Percentiles rank a stretch among this genome's conserved stretches.
Conservation (phyloP, 805 yeast species). For the Blastobotrys peoriensis region DNA sequence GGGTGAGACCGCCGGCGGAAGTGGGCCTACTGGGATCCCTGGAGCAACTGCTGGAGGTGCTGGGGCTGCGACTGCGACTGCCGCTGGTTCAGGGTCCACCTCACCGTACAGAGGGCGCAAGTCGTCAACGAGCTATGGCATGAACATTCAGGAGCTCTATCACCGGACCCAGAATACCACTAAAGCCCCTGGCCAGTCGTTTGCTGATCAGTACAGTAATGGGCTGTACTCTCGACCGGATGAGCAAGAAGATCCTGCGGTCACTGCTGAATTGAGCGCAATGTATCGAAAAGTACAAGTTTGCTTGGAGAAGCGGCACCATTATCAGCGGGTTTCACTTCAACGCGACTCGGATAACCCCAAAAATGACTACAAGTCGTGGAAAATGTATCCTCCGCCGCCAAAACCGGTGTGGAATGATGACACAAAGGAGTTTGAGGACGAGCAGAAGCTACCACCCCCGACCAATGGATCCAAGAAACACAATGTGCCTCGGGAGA, state of each 20-base stretch:
- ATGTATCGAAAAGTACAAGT: conserved; percentile 34
- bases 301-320: conserved; percentile 69
- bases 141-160: not conserved
- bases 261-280: conserved; percentile 29
- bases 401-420: conserved; percentile 84
- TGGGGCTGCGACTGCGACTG: conserved; percentile 1
- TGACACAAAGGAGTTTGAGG: conserved; percentile 46
- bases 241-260: conserved; percentile 27
- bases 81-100: conserved; percentile 7
- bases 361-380: conserved; percentile 59
- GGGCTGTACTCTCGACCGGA: conserved; percentile 16
- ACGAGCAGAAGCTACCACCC: conserved; percentile 19
- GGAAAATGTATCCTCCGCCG: conserved; percentile 89
- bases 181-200: conserved; percentile 7
- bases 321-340: conserved; percentile 62
- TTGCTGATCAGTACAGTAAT: conserved; percentile 24
- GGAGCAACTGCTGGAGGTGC: no score
- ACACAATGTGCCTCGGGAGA: conserved; percentile 16
- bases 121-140: not conserved
- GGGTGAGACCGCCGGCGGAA: not conserved
- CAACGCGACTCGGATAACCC: conserved; percentile 81
- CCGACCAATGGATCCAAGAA: not conserved
- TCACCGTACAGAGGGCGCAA: not conserved
- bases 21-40: no score
- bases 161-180: not conserved